Base-by-base conservation (phyloP, 2,329 filamentous ascomycete genomes). In the Cadophora luteo-olivacea region DNA sequence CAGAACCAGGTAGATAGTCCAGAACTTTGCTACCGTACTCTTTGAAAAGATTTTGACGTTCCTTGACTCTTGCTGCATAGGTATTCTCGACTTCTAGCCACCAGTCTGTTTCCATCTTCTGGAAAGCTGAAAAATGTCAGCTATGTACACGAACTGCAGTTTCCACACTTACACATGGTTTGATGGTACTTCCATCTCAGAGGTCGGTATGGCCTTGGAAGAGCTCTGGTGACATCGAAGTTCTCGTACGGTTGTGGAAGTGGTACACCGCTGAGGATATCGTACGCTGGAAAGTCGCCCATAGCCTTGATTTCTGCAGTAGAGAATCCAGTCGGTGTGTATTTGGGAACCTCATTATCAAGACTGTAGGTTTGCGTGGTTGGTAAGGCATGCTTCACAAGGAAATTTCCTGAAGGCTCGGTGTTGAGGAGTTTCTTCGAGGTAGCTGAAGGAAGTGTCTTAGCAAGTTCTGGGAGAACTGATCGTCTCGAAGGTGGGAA, bases 111-210 rank as follows among this genome's bases (percentile, higher is more conserved):
- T 97, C 92, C 78, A 96, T 81, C 73, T 93, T 97, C 54, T 86
- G 89, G 9, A 95, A 82, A 1, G 92, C 92, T 96, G 69, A 2
- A 32, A 14, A 16, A 60, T 8, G 22, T 72, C 61, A 75, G 67
- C 66, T 32, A 22, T 41, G 8, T 64, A 61, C 25, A 22, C 3
- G 41, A 6, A 36, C 5, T 32, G 16, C 12, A 33, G 24, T 32
- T 58, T n/a, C 33, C 25, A 12, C 5, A 69, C 90, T 74, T 86
- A 95, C 92, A 92, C 93, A 97, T 97, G 0, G 93, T 97, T 77
- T 97, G 93, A 77, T 96, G 92, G 76, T 97, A 97, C 0, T 85
- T 82, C 93, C 93, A 97, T 74, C 93, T 81, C 54, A 97, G 91
- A 0, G 93, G 93, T 51, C 93, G 85, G 77, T 94, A 97, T 0